These are phyloP conservation scores for Fragilariopsis cylindrus DNA, from an alignment of 108 stramenopile species.

Conservation along the genomic window DNA sequence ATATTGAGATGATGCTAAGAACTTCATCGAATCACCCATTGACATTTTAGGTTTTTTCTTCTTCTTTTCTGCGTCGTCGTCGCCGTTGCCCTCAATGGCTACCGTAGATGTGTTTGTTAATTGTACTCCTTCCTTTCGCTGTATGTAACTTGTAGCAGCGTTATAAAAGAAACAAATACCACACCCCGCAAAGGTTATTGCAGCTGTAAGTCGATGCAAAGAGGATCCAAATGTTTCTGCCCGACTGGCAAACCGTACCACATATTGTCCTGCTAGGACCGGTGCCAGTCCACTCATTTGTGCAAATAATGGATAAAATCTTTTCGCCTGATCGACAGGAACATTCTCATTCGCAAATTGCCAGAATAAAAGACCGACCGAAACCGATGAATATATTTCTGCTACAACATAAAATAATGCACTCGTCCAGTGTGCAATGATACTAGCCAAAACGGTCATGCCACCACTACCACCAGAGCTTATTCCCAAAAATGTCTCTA, in stretches of 20 bases:
- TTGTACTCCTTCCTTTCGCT: conserved; percentile 41
- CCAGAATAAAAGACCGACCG: conserved; percentile 98
- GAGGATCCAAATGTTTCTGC: conserved; percentile 75
- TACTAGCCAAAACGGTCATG: conserved; percentile 73
- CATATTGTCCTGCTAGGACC: conserved; percentile 88
- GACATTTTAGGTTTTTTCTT: conserved; percentile 85
- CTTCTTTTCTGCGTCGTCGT: conserved; percentile 34
- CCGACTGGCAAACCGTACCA: conserved; percentile 76
- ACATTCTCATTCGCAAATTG: conserved; percentile 97
- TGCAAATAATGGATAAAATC: conserved; percentile 95
- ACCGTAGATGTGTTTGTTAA: background rate
- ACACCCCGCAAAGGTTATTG: conserved; percentile 73
- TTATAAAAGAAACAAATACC: conserved; percentile 86
- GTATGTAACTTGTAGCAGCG: conserved; percentile 59
- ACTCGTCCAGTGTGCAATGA: conserved; percentile 90
- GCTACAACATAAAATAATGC: conserved; percentile 92
- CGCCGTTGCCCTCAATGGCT: background rate
- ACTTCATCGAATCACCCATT: conserved; percentile 82
- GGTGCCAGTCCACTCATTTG: conserved; percentile 94
- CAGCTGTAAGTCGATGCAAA: conserved; percentile 73
- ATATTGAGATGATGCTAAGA: conserved; percentile 90
- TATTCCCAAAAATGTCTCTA: conserved; percentile 46
- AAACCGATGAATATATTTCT: conserved; percentile 93
- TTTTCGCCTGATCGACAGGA: conserved; percentile 85
- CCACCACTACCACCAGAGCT: conserved; percentile 51